Evolutionary conservation across 208 protist species (phyloP), one percentile per base, ranked within the genome.

Genomic region (Angomonas ambiguus): DNA sequence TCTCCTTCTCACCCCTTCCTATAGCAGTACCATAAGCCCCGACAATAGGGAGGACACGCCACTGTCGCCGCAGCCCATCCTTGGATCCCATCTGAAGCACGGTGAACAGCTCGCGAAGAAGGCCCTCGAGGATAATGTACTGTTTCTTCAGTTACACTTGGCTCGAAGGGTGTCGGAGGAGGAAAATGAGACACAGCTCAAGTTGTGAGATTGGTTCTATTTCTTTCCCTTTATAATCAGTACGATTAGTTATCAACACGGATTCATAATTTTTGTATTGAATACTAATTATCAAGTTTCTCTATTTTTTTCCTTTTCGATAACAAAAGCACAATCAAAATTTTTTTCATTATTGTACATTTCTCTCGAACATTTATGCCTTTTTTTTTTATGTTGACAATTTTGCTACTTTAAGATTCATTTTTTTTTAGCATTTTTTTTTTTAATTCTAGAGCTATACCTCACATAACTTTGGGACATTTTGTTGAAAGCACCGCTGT

Each of bases 71-170:
- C n/a, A n/a, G n/a, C 57, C 67, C 0, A 93, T 93, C 56, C 70
- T 88, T n/a, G n/a, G 61, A 0, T 42, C 4, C 0, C 53, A 42
- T 16, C 60, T 89, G 62, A 70, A 80, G 24, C 76, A 90, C 71
- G 66, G 67, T 10, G 59, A 59, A 27, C 86, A 93, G 61, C 73
- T 93, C 2, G 86, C 86, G 38, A 84, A 80, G 62, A 74, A 79
- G n/a, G 86, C 86, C 0, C 22, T 82, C 45, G 86, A 93, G 62
- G 86, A 93, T 30, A 83, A 93, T 65, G n/a, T 62, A 16, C 72
- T 93, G 0, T 93, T 93, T 49, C 72, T 82, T 41, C 22, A 71
- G 32, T 18, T 56, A 24, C 28, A 34, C 28, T n/a, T 35, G 24
- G 16, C 35, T 13, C 35, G 35, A 41, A 41, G 35, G 13, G 8